Evolutionary conservation across 2,329 filamentous ascomycete species (phyloP).

Genomic region (Penicillium sp.): DNA sequence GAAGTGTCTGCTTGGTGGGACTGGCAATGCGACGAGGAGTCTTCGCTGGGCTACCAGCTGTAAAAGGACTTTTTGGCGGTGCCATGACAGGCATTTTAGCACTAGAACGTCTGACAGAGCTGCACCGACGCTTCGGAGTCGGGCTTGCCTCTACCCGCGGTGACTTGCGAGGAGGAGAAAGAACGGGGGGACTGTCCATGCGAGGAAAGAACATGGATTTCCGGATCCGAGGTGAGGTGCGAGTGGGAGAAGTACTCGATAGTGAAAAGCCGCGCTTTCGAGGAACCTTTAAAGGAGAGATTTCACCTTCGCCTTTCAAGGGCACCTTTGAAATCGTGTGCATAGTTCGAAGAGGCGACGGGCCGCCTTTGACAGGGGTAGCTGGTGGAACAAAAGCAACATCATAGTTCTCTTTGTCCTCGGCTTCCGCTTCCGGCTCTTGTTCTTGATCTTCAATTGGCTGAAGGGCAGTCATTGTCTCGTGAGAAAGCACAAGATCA

Average conservation of each 20-base stretch:
- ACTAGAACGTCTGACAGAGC: constrained; percentile 12
- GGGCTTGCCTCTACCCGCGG: constrained; percentile 16
- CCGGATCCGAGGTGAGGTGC: constrained; percentile 28
- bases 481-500: constrained; percentile 1
- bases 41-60: constrained; percentile 25
- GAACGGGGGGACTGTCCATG: constrained; percentile 18
- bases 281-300: constrained; percentile 43
- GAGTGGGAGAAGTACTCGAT: constrained; percentile 42
- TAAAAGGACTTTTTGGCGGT: constrained; percentile 11
- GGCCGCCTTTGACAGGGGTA: constrained; percentile 51
- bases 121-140: constrained; percentile 18
- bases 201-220: constrained; percentile 21
- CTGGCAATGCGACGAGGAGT: constrained; percentile 23
- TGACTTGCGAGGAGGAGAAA: constrained; percentile 29
- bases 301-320: constrained; percentile 58
- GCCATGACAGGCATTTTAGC: constrained; percentile 6
- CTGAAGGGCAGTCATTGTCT: constrained; percentile 2
- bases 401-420: constrained; percentile 27
- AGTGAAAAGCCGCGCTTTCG: constrained; percentile 49
- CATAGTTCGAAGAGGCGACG: constrained; percentile 50
- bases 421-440: constrained; percentile 13
- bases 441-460: constrained; percentile 8
- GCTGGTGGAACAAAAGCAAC: constrained; percentile 30
- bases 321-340: constrained; percentile 74
- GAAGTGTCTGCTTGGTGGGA: constrained; percentile 45